A percentile compares a stretch with the other conserved stretches of the same genome.
Conservation (phyloP, 2,329 filamentous ascomycete genomes). For the Cladosporium oxysporum region DNA sequence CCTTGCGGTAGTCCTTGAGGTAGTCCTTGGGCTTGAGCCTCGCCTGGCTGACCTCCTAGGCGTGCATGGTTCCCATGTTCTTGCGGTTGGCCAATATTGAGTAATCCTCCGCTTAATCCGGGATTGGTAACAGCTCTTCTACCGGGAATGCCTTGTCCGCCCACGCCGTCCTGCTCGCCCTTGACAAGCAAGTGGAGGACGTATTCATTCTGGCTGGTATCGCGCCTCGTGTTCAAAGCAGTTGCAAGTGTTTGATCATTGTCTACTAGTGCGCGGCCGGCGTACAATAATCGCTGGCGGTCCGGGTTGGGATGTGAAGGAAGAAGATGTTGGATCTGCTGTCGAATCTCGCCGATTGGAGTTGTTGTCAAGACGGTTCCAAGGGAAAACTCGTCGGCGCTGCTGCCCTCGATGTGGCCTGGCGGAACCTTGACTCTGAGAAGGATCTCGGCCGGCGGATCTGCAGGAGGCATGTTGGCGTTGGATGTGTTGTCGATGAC, state of each 20-base stretch:
- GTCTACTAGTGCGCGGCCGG: conserved; percentile 55
- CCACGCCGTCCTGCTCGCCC: conserved; percentile 14
- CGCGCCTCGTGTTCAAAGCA: conserved; percentile 54
- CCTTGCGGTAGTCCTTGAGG: background rate
- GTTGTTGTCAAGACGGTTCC: conserved; percentile 33
- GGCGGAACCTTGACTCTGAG: conserved; percentile 38
- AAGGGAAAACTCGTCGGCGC: conserved; percentile 32
- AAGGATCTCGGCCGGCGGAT: conserved; percentile 33
- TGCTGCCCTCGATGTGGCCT: conserved; percentile 30
- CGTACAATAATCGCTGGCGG: conserved; percentile 60
- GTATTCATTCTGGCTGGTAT: conserved; percentile 43
- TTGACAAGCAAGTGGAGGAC: conserved; percentile 39
- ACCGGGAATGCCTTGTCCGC: background rate
- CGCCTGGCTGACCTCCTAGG: background rate
- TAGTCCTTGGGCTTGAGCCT: background rate
- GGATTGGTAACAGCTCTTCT: conserved; percentile 21
- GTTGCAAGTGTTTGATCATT: conserved; percentile 51
- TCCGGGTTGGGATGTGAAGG: conserved; percentile 47
- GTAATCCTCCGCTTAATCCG: conserved; percentile 4
- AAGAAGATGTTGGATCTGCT: conserved; percentile 53
- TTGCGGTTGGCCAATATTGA: background rate
- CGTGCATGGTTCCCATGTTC: conserved; percentile 1
- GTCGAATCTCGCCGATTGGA: conserved; percentile 56
- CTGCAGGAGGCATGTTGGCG: conserved; percentile 31
- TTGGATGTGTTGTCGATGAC: background rate